A percentile compares a stretch with the other conserved stretches of the same genome.
These are phyloP conservation scores for Xylariaceae sp. DNA, from an alignment of 2,329 filamentous ascomycete genomes.

Conservation along the genomic window DNA sequence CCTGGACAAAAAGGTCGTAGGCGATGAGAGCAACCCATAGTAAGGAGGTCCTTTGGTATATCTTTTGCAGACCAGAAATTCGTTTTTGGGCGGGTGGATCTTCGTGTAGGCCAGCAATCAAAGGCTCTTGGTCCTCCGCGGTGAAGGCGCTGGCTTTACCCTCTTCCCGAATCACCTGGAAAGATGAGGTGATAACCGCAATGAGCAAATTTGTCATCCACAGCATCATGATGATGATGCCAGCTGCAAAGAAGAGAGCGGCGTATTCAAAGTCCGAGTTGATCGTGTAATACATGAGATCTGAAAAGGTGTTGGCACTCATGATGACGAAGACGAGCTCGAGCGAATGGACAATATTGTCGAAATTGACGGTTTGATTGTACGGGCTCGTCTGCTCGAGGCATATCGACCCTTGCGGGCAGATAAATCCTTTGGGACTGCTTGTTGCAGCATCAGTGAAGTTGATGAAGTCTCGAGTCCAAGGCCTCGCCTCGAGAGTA, in stretches of 20 bases:
- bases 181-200: conserved; percentile 96
- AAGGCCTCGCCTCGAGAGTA: conserved; percentile 54
- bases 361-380: conserved; percentile 83
- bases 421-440: conserved; percentile 76
- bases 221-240: conserved; percentile 85
- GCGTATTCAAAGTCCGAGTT: conserved; percentile 85
- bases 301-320: conserved; percentile 94
- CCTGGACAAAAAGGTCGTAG: conserved; percentile 72
- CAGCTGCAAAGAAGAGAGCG: conserved; percentile 66
- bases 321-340: conserved; percentile 97
- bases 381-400: conserved; percentile 72
- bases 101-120: conserved; percentile 29
- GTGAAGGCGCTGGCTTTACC: conserved; percentile 92
- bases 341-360: conserved; percentile 86
- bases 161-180: conserved; percentile 96
- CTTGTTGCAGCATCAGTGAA: conserved; percentile 40
- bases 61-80: conserved; percentile 50
- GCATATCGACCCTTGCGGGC: conserved; percentile 75
- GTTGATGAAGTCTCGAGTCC: conserved; percentile 45
- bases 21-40: conserved; percentile 78
- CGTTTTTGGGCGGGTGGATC: conserved; percentile 30
- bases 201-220: conserved; percentile 95
- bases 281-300: conserved; percentile 88
- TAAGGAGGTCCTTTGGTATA: conserved; percentile 66
- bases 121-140: conserved; percentile 56